Percentiles rank a stretch among this genome's conserved stretches.
These are phyloP conservation scores for Strigomonas culicis DNA, from an alignment of 208 protist genomes.

Conservation along the genomic window DNA sequence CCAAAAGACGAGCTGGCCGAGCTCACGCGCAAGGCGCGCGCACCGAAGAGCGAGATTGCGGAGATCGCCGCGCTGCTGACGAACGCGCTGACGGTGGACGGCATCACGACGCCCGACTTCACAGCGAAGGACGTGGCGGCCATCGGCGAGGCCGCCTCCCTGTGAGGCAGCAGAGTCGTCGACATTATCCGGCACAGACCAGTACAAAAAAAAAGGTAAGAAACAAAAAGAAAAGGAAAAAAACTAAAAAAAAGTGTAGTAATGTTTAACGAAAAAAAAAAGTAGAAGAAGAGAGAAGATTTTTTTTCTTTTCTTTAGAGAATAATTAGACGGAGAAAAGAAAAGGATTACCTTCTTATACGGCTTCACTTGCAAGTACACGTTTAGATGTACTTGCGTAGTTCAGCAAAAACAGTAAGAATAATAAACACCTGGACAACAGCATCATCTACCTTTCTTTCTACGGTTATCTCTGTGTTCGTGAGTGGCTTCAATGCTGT, in stretches of 20 bases:
- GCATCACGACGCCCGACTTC: constrained; percentile 42
- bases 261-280: too few species aligned
- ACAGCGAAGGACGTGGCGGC: constrained; percentile 48
- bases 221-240: too few species aligned
- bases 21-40: constrained; percentile 35
- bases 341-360: constrained; percentile 5
- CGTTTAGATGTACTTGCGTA: too few species aligned
- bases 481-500: too few species aligned
- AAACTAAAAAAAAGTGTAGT: too few species aligned
- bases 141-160: constrained; percentile 30
- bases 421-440: neutral
- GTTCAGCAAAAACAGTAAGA: neutral
- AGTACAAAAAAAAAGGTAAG: too few species aligned
- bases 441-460: neutral
- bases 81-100: constrained; percentile 25
- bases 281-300: too few species aligned
- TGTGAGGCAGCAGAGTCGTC: neutral
- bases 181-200: neutral
- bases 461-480: too few species aligned
- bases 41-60: constrained; percentile 18
- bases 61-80: constrained; percentile 23
- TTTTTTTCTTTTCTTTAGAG: too few species aligned
- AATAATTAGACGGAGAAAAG: too few species aligned
- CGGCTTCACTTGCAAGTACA: constrained; percentile 1
- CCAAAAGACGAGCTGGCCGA: constrained; percentile 57